Conservation (phyloP, 2,329 filamentous ascomycete genomes). For the Ceratocystis cubensis region DNA sequence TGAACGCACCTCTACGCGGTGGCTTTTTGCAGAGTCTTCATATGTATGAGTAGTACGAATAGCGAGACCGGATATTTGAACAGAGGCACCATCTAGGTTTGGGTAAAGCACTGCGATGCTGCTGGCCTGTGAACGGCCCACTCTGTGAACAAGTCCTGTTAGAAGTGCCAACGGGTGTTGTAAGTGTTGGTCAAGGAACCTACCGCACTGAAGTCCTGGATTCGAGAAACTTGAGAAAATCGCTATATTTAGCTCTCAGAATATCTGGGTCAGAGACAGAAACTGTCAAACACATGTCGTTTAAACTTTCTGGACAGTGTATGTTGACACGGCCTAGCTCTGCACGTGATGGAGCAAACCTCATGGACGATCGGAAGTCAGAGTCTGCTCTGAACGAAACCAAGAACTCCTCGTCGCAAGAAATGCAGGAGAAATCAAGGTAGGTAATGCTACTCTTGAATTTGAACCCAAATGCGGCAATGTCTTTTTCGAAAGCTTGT, state of each 20-base stretch:
- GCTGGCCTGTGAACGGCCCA: too few species aligned
- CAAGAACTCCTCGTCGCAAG: constrained; percentile 3
- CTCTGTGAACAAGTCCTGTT: background rate
- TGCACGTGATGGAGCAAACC: constrained; percentile 8
- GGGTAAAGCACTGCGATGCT: background rate
- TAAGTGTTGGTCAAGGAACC: background rate
- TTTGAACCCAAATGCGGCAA: background rate
- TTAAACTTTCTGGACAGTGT: constrained; percentile 8
- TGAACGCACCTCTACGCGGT: constrained; percentile 2
- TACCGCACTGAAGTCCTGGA: background rate
- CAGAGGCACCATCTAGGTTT: background rate
- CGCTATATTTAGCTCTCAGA: background rate
- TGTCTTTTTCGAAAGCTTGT: constrained; percentile 1
- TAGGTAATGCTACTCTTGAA: constrained; percentile 10
- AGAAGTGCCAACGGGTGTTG: background rate
- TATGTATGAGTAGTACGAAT: background rate
- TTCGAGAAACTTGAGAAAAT: constrained; percentile 12
- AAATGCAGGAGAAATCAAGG: constrained; percentile 16
- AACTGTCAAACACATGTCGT: constrained; percentile 9
- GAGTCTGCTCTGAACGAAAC: constrained; percentile 9
- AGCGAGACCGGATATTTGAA: background rate
- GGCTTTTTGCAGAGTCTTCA: background rate
- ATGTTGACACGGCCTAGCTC: constrained; percentile 14
- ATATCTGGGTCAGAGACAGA: background rate
- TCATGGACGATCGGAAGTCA: background rate